A percentile compares a stretch with the other conserved stretches of the same genome.
Conservation (phyloP, 345 rosid species). For the Populus simonii region DNA sequence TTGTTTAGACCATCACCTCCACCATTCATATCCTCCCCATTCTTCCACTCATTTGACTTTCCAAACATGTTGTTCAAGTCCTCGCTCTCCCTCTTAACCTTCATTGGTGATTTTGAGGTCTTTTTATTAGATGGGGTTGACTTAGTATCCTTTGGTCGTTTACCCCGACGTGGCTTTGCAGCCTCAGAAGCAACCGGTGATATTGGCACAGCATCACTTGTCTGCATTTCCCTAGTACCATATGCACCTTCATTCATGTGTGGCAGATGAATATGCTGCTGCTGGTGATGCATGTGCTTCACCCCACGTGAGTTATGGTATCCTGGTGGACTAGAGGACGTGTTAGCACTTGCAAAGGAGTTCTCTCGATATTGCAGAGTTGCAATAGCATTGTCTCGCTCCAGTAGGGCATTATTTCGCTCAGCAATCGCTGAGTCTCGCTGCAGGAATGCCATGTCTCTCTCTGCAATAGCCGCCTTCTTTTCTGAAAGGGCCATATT, state of each 20-base stretch:
- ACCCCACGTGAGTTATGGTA: slow-evolving; percentile 82
- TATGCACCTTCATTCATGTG: slow-evolving; percentile 58
- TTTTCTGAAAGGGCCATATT: slow-evolving; percentile 86
- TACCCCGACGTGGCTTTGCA: slow-evolving; percentile 63
- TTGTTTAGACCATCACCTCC: slow-evolving; percentile 46
- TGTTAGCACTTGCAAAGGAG: slow-evolving; percentile 51
- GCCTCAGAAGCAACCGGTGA: slow-evolving; percentile 52
- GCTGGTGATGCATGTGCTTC: slow-evolving; percentile 78
- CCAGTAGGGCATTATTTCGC: slow-evolving; percentile 80
- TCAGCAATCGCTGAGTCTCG: slow-evolving; percentile 93
- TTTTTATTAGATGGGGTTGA: slow-evolving; percentile 49
- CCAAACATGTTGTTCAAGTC: slow-evolving; percentile 62
- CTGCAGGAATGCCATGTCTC: slow-evolving; percentile 91
- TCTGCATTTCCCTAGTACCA: slow-evolving; percentile 56
- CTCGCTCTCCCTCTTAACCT: slow-evolving; percentile 74
- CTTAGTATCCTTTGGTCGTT: slow-evolving; percentile 68
- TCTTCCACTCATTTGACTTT: slow-evolving; percentile 53
- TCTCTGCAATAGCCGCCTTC: slow-evolving; percentile 84
- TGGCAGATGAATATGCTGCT: slow-evolving; percentile 57
- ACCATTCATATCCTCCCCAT: slow-evolving; percentile 43
- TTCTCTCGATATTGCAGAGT: slow-evolving; percentile 83
- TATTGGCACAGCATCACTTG: slow-evolving; percentile 40
- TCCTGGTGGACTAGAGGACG: slow-evolving; percentile 65
- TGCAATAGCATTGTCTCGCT: slow-evolving; percentile 81
- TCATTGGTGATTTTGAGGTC: slow-evolving; percentile 57